Percentiles rank a stretch among this genome's conserved stretches.
Conservation (phyloP, 2,329 filamentous ascomycete species). For the Aspergillus pseudoglaucus region DNA sequence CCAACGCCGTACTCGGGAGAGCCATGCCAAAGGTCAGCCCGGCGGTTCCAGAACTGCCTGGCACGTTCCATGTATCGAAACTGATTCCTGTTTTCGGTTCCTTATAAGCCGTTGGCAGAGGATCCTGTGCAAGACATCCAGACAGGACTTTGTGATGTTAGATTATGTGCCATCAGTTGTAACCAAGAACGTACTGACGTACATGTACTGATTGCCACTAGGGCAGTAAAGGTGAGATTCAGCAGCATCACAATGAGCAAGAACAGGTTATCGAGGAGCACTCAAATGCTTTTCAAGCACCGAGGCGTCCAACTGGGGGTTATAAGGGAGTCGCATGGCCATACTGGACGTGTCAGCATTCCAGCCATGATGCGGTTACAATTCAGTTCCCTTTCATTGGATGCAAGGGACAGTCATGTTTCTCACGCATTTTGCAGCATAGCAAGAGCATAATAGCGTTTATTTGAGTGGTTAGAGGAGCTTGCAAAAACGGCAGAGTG, state of each 20-base stretch:
- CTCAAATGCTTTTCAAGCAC: neutral
- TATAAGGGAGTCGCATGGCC: neutral
- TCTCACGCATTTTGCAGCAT: neutral
- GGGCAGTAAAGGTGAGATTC: neutral
- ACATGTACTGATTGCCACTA: neutral
- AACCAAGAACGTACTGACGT: neutral
- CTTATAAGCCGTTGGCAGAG: neutral
- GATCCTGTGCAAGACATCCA: neutral
- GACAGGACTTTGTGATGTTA: neutral
- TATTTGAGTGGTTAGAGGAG: neutral
- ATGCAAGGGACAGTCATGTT: neutral
- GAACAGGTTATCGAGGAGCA: neutral
- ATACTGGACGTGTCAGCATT: neutral
- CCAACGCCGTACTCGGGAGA: neutral
- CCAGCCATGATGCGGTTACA: neutral
- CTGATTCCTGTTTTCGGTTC: neutral
- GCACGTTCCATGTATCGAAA: neutral
- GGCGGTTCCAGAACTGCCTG: neutral
- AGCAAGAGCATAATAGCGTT: neutral
- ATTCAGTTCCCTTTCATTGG: neutral
- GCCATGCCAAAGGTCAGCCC: constrained; percentile 4
- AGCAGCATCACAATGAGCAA: neutral
- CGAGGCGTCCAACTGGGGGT: neutral
- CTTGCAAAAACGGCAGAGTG: too few relatives aligned
- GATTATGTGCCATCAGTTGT: neutral